Base-by-base conservation (phyloP, 2,329 filamentous ascomycete species). In the Nemania diffusa region DNA sequence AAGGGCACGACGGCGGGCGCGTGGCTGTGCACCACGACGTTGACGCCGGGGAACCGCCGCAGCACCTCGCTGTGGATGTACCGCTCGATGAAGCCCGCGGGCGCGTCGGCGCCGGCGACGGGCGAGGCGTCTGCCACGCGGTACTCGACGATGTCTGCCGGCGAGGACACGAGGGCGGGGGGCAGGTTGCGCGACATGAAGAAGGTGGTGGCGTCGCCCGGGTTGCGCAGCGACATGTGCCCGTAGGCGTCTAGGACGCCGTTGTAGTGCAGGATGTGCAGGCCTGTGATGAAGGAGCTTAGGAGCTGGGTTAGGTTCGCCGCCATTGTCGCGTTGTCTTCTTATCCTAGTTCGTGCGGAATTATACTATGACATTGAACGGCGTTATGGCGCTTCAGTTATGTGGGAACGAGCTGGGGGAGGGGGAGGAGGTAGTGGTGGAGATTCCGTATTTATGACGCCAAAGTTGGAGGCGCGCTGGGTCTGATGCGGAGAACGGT, bases 161-260 rank as follows among this genome's bases (percentile, higher is more conserved):
- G 67, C 0, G 76, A 81, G 9, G 80, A 80, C 2, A 87, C 79
- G 1, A 83, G 77, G 1, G 81, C 85, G 2, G 84, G 84, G 4
- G 85, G 81, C 27, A 82, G 73, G 64, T 81, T 80, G 29, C 78
- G 78, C 15, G 83, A 82, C 78, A 87, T 83, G 65, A 87, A 78
- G 74, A 85, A 87, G 53, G 79, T 76, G 2, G 79, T 74, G 1
- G 80, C 73, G 9, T 84, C 81, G 40, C 74, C 60, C 0, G 85
- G 84, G 63, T 85, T 81, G 5, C 86, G 80, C 22, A 86, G 78
- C 1, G 85, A 86, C 13, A 88, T 78, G 69, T 88, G 85, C 20
- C 85, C 85, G 71, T 84, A 88, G 0, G 83, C 85, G 64, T 87
- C 85, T 40, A 88, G 73, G 7, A 87, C 79, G 53, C 78, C 78